Evolutionary conservation across 2,329 filamentous ascomycete genomes (phyloP).

Genomic region (Fusarium musae): DNA sequence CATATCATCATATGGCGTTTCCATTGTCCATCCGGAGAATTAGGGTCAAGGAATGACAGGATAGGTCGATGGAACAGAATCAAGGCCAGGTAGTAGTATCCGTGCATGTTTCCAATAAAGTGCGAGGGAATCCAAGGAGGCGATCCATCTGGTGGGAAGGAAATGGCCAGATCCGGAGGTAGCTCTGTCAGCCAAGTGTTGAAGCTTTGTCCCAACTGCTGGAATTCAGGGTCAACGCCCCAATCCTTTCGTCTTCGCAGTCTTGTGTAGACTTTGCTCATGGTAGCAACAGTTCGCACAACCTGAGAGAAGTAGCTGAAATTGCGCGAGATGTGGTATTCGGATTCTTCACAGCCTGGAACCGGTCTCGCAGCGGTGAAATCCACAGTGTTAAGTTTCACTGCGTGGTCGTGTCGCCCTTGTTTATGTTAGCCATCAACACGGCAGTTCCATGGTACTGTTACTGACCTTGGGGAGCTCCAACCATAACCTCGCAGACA

Average conservation of each 20-base stretch:
- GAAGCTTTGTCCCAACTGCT: constrained; percentile 81
- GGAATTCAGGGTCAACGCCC: constrained; percentile 86
- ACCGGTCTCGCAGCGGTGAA: constrained; percentile 72
- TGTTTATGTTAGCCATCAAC: constrained; percentile 21
- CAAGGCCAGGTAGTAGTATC: constrained; percentile 85
- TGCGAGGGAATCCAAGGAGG: constrained; percentile 87
- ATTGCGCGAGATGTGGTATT: constrained; percentile 82
- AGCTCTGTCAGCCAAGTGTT: constrained; percentile 80
- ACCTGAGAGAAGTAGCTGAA: constrained; percentile 84
- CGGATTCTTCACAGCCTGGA: constrained; percentile 76
- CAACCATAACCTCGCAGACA: constrained; percentile 90
- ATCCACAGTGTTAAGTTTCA: constrained; percentile 80
- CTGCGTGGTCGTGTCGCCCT: constrained; percentile 83
- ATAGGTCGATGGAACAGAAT: constrained; percentile 92
- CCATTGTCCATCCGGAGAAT: constrained; percentile 77
- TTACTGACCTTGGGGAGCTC: constrained; percentile 80
- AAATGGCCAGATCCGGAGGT: constrained; percentile 80
- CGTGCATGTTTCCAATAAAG: constrained; percentile 89
- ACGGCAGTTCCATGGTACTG: background rate
- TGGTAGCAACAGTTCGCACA: constrained; percentile 80
- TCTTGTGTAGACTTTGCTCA: constrained; percentile 79
- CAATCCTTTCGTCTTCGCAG: constrained; percentile 84
- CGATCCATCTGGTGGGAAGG: constrained; percentile 80
- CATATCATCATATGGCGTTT: constrained; percentile 89
- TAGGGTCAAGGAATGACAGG: constrained; percentile 80